A percentile compares a stretch with the other conserved stretches of the same genome.
phyloP scores from a whole-genome alignment of 257 asterid species.

The Primulina tabacum region DNA sequence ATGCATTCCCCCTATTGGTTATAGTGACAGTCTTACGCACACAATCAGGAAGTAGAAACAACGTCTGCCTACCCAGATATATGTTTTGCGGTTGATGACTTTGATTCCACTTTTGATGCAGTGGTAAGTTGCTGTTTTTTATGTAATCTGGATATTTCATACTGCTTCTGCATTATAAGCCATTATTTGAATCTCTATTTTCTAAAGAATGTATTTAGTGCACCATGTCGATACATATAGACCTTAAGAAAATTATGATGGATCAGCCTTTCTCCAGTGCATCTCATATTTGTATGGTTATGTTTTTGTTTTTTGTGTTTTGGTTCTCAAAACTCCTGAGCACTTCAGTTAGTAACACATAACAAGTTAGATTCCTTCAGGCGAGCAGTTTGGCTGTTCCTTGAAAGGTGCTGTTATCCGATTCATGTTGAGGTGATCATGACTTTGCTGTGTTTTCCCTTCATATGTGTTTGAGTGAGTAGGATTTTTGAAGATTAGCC shows the following conservation, averaged over 20 bases:
- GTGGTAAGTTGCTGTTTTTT: slow-evolving; percentile 63
- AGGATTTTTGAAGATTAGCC: neutral
- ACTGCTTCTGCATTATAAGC: neutral
- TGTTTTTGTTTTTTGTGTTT: neutral
- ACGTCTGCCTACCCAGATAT: slow-evolving; percentile 94
- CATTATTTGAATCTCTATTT: slow-evolving; percentile 11
- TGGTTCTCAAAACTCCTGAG: neutral
- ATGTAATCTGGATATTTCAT: slow-evolving; percentile 14
- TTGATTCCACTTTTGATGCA: slow-evolving; percentile 95
- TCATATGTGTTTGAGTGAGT: neutral
- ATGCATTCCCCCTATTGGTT: slow-evolving; percentile 16
- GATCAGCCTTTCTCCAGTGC: slow-evolving; percentile 1
- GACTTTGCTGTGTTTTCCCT: too few relatives aligned
- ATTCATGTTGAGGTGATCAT: neutral
- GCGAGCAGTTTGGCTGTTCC: slow-evolving; percentile 5
- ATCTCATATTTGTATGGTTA: neutral
- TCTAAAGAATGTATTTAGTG: slow-evolving; percentile 5
- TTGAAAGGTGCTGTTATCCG: neutral
- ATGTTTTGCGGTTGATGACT: slow-evolving; percentile 98
- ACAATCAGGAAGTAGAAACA: slow-evolving; percentile 86
- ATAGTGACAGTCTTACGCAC: slow-evolving; percentile 25
- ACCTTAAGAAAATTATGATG: slow-evolving; percentile 16
- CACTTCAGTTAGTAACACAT: neutral
- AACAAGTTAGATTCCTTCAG: neutral
- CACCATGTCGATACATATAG: neutral